phyloP scores from a whole-genome alignment of 108 stramenopile species.

The Cyclotella choctawhatcheeana region DNA sequence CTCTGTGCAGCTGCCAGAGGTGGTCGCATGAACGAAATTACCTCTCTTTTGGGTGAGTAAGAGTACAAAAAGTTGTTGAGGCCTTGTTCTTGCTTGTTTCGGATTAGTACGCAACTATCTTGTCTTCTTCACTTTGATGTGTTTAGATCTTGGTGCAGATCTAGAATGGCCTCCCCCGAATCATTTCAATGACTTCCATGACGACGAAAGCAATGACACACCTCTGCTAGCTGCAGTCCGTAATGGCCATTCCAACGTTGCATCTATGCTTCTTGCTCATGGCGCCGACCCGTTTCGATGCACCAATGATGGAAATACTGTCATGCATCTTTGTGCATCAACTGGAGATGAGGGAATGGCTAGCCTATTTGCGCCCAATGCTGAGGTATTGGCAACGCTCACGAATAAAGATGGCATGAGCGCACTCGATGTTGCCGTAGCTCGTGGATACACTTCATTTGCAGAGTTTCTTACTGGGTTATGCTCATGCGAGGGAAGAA shows the following conservation, averaged over 20 bases:
- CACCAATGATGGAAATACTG: conserved; percentile 27
- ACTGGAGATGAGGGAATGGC: conserved; percentile 37
- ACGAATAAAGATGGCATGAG: conserved; percentile 33
- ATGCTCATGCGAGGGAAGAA: background rate
- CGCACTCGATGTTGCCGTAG: conserved; percentile 30
- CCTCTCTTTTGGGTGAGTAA: no score
- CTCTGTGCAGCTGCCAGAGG: conserved; percentile 51
- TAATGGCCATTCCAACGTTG: conserved; percentile 30
- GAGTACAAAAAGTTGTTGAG: no score
- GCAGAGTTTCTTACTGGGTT: conserved; percentile 24
- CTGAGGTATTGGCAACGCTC: background rate
- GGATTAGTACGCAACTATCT: no score
- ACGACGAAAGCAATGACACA: conserved; percentile 34
- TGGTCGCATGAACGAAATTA: conserved; percentile 44
- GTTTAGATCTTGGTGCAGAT: conserved; percentile 44
- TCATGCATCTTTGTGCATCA: conserved; percentile 34
- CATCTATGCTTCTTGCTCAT: conserved; percentile 41
- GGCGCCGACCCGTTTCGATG: conserved; percentile 38
- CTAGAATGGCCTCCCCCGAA: background rate
- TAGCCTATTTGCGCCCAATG: conserved; percentile 38
- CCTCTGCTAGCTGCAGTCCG: conserved; percentile 40
- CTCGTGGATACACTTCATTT: conserved; percentile 16
- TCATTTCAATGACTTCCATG: background rate
- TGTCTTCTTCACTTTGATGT: no score
- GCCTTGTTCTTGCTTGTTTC: no score